phyloP scores from a whole-genome alignment of 139 green algal species.

The Eudorina sp. region DNA sequence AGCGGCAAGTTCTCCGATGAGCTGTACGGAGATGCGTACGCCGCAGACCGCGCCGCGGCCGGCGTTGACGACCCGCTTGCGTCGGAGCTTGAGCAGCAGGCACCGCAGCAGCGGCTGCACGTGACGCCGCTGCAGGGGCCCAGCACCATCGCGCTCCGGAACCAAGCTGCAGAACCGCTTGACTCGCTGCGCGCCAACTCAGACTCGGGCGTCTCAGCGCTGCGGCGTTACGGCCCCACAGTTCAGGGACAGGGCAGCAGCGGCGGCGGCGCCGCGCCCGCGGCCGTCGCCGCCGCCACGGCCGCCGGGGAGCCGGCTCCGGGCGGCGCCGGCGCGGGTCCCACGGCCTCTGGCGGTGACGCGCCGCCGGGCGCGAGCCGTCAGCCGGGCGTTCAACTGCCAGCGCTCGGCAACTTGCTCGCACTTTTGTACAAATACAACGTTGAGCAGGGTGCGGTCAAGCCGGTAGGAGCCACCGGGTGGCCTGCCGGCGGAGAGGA shows the following conservation, averaged over 20 bases:
- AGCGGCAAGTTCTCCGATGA: conserved; percentile 4
- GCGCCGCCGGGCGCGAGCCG: neutral
- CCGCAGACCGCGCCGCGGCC: neutral
- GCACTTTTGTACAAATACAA: conserved; percentile 19
- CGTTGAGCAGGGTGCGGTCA: neutral
- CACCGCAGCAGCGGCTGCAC: neutral
- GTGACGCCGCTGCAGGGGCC: neutral
- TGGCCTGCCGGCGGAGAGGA: neutral
- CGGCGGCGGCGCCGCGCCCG: neutral
- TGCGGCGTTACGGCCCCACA: neutral
- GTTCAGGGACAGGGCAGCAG: neutral
- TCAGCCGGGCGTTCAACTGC: neutral
- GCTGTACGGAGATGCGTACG: neutral
- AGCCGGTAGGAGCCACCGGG: neutral
- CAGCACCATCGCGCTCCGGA: neutral
- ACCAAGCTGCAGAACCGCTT: neutral
- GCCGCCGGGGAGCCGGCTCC: neutral
- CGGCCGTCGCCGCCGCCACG: neutral
- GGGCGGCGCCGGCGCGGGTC: neutral
- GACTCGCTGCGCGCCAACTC: neutral
- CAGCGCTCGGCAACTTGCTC: neutral
- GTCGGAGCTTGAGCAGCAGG: neutral
- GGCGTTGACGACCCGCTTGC: neutral
- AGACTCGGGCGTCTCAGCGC: neutral
- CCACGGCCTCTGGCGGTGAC: neutral